phyloP scores from a whole-genome alignment of 164 flowering plant genomes.

The Hamamelis virginiana region DNA sequence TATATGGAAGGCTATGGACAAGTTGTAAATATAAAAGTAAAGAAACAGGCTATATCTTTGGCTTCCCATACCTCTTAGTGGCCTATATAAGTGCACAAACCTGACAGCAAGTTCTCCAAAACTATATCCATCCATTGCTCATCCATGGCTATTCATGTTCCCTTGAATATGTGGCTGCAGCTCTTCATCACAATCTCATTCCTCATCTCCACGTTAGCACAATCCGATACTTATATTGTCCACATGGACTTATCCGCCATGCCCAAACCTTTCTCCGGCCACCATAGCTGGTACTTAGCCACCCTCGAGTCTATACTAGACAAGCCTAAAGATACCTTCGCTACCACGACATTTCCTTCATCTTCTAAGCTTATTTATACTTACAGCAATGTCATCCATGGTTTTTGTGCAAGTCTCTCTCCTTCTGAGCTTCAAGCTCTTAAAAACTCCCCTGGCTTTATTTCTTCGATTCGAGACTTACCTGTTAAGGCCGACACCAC shows the following conservation, averaged over 20 bases:
- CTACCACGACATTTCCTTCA: not conserved
- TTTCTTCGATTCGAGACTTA: conserved; percentile 43
- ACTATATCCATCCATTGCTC: too few species aligned
- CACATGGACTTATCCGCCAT: conserved; percentile 63
- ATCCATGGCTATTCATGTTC: too few species aligned
- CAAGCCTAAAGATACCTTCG: not conserved
- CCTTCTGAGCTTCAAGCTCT: conserved; percentile 39
- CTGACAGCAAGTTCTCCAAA: not conserved
- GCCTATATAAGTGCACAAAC: too few species aligned
- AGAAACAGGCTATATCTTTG: conserved; percentile 1
- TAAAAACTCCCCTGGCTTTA: conserved; percentile 40
- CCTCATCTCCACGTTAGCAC: conserved; percentile 6
- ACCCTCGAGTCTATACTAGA: conserved; percentile 33
- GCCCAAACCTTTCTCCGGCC: conserved; percentile 58
- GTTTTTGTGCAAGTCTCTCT: conserved; percentile 61
- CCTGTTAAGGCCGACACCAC: conserved; percentile 53
- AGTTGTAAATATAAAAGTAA: not conserved
- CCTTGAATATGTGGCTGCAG: too few species aligned
- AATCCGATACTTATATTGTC: conserved; percentile 46
- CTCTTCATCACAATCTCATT: too few species aligned
- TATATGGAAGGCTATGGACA: too few species aligned
- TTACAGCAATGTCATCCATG: conserved; percentile 51
- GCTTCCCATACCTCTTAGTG: not conserved
- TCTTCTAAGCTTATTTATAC: conserved; percentile 41
- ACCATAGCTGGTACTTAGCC: conserved; percentile 53